Evolutionary conservation across 2,329 filamentous ascomycete species (phyloP).

Genomic region (Talaromyces verruculosus): DNA sequence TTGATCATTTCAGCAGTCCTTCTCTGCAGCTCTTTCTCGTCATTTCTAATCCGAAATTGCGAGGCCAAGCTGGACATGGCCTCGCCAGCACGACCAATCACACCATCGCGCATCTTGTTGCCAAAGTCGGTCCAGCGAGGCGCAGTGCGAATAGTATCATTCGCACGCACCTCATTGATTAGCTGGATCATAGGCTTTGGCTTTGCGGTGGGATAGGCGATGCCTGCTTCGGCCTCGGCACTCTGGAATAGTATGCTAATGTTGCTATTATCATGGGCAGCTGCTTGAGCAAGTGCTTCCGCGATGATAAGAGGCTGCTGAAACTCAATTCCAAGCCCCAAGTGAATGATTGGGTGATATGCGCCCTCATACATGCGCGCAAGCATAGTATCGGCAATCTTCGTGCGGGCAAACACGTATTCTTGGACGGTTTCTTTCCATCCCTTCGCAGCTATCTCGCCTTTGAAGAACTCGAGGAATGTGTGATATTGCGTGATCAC

Average conservation of each 20-base stretch:
- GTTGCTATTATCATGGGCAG: slow-evolving; percentile 55
- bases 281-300: slow-evolving; percentile 71
- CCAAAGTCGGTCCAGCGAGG: not conserved
- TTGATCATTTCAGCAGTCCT: slow-evolving; percentile 19
- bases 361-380: slow-evolving; percentile 60
- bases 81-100: not conserved
- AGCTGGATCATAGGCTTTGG: not conserved
- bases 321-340: slow-evolving; percentile 81
- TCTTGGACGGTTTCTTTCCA: slow-evolving; percentile 61
- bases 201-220: not conserved
- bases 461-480: slow-evolving; percentile 70
- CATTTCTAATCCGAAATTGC: not conserved
- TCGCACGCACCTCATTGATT: not conserved
- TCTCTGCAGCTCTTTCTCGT: not conserved
- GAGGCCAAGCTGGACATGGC: not conserved
- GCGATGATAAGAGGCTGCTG: slow-evolving; percentile 60
- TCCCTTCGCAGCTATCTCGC: slow-evolving; percentile 60
- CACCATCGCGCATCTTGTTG: not conserved
- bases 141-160: slow-evolving; percentile 3
- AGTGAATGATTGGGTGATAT: slow-evolving; percentile 74
- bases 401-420: slow-evolving; percentile 62
- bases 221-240: not conserved
- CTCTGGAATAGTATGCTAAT: not conserved
- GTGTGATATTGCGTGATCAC: slow-evolving; percentile 57
- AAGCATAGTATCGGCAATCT: slow-evolving; percentile 62